Evolutionary conservation across 306 rosid genomes (phyloP), one percentile per base, ranked within the genome.

Genomic region (Corylus avellana): DNA sequence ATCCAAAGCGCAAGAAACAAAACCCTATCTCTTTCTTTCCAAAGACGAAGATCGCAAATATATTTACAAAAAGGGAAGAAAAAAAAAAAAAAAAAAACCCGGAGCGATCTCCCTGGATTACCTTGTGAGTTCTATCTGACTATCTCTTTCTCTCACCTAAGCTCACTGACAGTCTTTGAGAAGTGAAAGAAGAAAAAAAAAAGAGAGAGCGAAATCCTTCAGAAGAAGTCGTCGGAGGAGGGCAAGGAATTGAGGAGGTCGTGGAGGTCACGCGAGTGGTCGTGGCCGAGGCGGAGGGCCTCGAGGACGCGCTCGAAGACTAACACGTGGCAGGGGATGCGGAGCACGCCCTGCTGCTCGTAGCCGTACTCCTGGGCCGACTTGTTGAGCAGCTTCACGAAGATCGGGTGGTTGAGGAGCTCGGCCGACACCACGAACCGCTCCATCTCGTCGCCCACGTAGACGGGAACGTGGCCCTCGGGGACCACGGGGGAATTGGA

Each of bases 301-400:
- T 92, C 91, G 2, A 94, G 94, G 0, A 94, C 91, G 54, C 97
- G 97, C 84, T 94, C 97, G 53, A 94, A 94, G 61, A 90, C 85
- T 50, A 85, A 68, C 22, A 95, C 98, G 42, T 85, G 90, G 73
- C 98, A 95, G 8, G 98, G 98, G 22, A 95, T 86, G 1, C 97
- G 86, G 11, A 95, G 95, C 6, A 89, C 98, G 2, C 98, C 98
- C 72, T 88, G 71, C 83, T 94, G 98, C 42, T 92, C 91, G 80
- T 95, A 95, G 0, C 98, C 98, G 84, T 95, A 95, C 77, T 95
- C 98, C 72, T 91, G 95, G 0, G 98, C 98, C 50, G 98, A 92
- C 50, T 84, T 85, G 85, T 92, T 87, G 32, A 95, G 86, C 1
- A 94, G 98, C 83, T 92, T 87, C 4, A 92, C 88, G 86, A 95